Evolutionary conservation across 2,329 filamentous ascomycete species (phyloP).

Genomic region (Leptodontidium sp.): DNA sequence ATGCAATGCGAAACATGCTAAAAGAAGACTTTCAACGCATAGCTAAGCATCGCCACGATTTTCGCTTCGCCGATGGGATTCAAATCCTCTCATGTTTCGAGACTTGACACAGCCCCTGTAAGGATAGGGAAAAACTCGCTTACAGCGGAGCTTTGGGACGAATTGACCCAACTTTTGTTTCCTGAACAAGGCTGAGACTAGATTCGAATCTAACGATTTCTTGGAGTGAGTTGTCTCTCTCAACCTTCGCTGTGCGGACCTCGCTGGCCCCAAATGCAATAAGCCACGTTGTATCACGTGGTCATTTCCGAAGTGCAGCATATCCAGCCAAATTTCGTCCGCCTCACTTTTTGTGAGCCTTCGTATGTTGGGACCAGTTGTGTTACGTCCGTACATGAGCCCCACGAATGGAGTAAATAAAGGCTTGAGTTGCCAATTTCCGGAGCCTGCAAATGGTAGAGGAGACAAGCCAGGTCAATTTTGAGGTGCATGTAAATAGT

Average conservation of each 20-base stretch:
- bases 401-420: conserved; percentile 27
- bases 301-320: not conserved
- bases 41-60: not conserved
- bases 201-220: not conserved
- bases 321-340: conserved; percentile 15
- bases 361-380: conserved; percentile 4
- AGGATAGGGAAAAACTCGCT: not conserved
- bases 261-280: conserved; percentile 10
- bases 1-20: not conserved
- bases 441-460: not conserved
- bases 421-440: conserved; percentile 18
- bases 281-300: conserved; percentile 22
- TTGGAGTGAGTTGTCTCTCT: conserved; percentile 6
- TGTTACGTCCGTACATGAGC: conserved; percentile 16
- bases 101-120: not conserved
- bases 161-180: conserved; percentile 8
- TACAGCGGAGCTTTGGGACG: conserved; percentile 10
- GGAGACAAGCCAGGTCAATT: not conserved
- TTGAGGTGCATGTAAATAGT: conserved; percentile 3
- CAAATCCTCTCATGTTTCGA: conserved; percentile 8
- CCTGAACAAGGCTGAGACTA: conserved; percentile 9
- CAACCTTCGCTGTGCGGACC: conserved; percentile 1
- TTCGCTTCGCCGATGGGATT: not conserved
- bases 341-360: conserved; percentile 30
- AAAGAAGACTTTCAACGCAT: not conserved